Base-by-base conservation (phyloP, 257 asterid genomes). In the Parsonsia alboflavescens region DNA sequence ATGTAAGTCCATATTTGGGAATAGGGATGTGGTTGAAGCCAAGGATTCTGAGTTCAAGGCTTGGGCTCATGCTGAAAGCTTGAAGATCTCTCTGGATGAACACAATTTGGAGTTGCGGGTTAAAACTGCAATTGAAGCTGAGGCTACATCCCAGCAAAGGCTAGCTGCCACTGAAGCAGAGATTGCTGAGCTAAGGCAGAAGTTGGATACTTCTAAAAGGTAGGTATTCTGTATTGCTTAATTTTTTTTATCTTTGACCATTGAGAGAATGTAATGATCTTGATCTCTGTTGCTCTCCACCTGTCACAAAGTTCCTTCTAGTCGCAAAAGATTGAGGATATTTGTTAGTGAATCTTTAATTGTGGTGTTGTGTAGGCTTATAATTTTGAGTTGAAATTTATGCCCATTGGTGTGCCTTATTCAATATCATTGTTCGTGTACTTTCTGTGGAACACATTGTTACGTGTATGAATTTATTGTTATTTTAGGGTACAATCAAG, bases 121-220 rank as follows among this genome's bases (percentile, higher is more conserved):
- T 68, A 95, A 95, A 84, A 88, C 78, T 76, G 96, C 98, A 15
- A 95, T 92, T 84, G 99, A 90, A 90, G 99, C 91, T 12, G 99
- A 95, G 87, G 93, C 98, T 67, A 80, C 82, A 75, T 82, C 97
- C 70, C 98, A 95, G 85, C 99, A 95, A 83, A 86, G 87, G 81
- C 84, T 95, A 81, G 98, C 96, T 75, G 96, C 98, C 77, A 79
- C 96, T 6, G 99, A 95, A 77, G 94, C 99, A 77, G 89, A 88
- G 86, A 90, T 95, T 79, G 96, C 97, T 72, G 96, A 95, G 73
- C 87, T 90, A 81, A 88, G 99, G 82, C 91, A 84, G 88, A 92
- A 82, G 82, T 83, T 82, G 66, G 96, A 87, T 78, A 83, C 88
- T 69, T 88, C 96, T 68, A 89, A 83, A 82, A 90, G 98, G 99